phyloP scores from a whole-genome alignment of 163 green algal genomes.

The Scenedesmus sp. region DNA sequence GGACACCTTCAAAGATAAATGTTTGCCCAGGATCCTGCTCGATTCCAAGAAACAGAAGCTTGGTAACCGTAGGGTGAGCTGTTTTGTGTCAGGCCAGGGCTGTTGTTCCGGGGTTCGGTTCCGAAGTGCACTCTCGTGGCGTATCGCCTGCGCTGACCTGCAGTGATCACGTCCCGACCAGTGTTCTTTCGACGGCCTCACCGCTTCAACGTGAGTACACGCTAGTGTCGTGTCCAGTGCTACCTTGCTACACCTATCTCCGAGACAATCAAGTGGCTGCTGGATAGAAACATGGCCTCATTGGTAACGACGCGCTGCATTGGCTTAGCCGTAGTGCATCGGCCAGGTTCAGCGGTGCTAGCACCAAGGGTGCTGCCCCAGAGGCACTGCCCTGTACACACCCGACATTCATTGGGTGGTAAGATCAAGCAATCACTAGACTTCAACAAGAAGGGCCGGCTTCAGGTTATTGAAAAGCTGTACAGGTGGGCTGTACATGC shows the following conservation, averaged over 20 bases:
- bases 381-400: neutral
- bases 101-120: conserved; percentile 3
- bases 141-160: neutral
- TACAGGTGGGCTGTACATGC: neutral
- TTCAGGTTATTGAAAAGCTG: conserved; percentile 41
- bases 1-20: neutral
- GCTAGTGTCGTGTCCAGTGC: neutral
- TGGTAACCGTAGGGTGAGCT: neutral
- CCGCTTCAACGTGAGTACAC: neutral
- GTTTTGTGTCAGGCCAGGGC: neutral
- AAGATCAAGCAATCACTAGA: conserved; percentile 34
- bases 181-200: neutral
- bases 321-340: neutral
- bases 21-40: too few species aligned
- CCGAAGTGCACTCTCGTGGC: neutral
- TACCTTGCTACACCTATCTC: neutral
- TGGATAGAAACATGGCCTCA: neutral
- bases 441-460: conserved; percentile 31
- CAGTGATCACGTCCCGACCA: too few species aligned
- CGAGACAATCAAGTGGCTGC: neutral
- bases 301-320: neutral
- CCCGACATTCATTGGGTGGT: neutral
- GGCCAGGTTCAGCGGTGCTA: neutral
- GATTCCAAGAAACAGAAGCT: too few species aligned
- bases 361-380: neutral